These are phyloP conservation scores for Emmonsiellopsis sp. DNA, from an alignment of 2,329 filamentous ascomycete genomes.

Conservation along the genomic window DNA sequence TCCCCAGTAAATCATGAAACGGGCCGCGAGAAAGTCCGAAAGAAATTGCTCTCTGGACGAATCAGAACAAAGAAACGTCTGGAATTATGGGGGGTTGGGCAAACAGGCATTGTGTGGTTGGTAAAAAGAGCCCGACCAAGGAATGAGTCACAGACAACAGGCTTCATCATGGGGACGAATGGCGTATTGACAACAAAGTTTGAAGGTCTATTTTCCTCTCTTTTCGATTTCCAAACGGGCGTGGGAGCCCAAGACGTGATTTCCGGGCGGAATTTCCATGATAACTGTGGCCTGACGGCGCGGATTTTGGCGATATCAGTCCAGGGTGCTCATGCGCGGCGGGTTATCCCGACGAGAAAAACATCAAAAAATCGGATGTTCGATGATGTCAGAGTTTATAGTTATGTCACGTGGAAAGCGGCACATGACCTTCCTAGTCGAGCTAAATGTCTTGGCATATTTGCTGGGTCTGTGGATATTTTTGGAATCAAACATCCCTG, in stretches of 20 bases:
- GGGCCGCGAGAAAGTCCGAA: not conserved
- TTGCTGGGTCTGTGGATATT: too few relatives aligned
- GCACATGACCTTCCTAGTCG: too few relatives aligned
- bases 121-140: not conserved
- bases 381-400: not conserved
- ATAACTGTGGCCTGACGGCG: too few relatives aligned
- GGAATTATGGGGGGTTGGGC: slow-evolving; percentile 5
- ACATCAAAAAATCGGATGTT: not conserved
- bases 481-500: too few relatives aligned
- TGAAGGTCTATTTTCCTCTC: not conserved
- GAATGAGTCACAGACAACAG: not conserved
- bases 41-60: not conserved
- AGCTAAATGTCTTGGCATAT: too few relatives aligned
- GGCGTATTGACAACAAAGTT: not conserved
- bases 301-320: too few relatives aligned
- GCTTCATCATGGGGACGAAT: not conserved
- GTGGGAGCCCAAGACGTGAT: too few relatives aligned
- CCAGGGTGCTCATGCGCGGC: too few relatives aligned
- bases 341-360: too few relatives aligned
- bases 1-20: not conserved
- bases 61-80: not conserved
- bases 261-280: too few relatives aligned
- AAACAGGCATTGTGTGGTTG: not conserved
- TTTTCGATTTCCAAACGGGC: too few relatives aligned
- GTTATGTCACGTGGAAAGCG: not conserved